Evolutionary conservation across 2,329 filamentous ascomycete genomes (phyloP).

Genomic region (Xylogone sp.): DNA sequence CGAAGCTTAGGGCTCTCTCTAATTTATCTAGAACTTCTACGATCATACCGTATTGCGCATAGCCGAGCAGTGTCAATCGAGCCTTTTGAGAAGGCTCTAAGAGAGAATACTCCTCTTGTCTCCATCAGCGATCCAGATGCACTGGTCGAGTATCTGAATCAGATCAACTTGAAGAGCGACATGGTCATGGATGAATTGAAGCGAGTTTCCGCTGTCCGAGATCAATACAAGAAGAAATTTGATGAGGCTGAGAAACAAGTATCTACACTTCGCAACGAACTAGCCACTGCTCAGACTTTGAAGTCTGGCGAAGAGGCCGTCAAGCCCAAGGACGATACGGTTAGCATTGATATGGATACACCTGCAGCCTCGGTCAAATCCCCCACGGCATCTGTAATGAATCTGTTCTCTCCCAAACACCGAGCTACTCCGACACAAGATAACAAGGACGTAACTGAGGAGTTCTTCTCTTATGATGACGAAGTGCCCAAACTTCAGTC

Average conservation of each 20-base stretch:
- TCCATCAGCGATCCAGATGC: conserved; percentile 83
- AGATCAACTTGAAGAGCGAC: conserved; percentile 79
- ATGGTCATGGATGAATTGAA: conserved; percentile 96
- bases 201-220: conserved; percentile 76
- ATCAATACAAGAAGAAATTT: conserved; percentile 72
- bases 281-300: conserved; percentile 48
- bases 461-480: conserved; percentile 90
- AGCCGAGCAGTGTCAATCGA: conserved; percentile 83
- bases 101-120: conserved; percentile 87
- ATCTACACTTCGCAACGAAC: conserved; percentile 59
- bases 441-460: conserved; percentile 47
- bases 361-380: conserved; percentile 38
- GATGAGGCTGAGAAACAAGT: conserved; percentile 64
- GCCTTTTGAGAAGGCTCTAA: conserved; percentile 84
- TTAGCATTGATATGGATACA: conserved; percentile 16
- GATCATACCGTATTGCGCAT: conserved; percentile 90
- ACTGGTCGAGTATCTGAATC: conserved; percentile 84
- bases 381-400: conserved; percentile 43
- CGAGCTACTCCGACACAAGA: conserved; percentile 22
- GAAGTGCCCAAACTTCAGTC: conserved; percentile 80
- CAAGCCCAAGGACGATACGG: conserved; percentile 18
- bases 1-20: conserved; percentile 5
- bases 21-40: conserved; percentile 65
- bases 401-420: conserved; percentile 46
- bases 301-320: conserved; percentile 30